Conservation (phyloP, 148 eudicot genomes). For the Rhododendron kiyosumense region DNA sequence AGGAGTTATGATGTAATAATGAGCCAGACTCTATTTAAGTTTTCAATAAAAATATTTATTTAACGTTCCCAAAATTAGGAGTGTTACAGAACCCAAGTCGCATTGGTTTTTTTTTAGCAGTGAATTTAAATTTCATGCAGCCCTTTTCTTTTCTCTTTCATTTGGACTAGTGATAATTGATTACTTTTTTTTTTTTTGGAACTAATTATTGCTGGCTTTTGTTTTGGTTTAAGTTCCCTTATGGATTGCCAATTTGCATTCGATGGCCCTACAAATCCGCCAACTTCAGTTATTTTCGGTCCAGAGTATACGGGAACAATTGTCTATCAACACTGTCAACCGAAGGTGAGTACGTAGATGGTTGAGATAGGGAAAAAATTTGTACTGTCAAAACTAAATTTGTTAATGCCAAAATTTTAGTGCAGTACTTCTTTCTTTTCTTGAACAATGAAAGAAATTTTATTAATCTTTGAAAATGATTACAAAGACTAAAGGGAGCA, state of each 20-base stretch:
- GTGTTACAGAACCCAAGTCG: too few species aligned
- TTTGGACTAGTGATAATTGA: not conserved
- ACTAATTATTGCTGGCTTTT: not conserved
- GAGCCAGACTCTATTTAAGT: too few species aligned
- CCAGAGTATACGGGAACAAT: constrained; percentile 26
- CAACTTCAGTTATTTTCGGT: constrained; percentile 27
- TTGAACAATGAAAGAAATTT: too few species aligned
- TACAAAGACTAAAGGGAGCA: too few species aligned
- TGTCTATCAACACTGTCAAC: constrained; percentile 29
- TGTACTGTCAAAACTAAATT: too few species aligned
- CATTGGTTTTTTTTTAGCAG: not conserved
- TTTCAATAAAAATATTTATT: too few species aligned
- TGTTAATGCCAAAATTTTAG: too few species aligned
- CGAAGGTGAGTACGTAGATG: constrained; percentile 22
- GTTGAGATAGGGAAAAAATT: too few species aligned
- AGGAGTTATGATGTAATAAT: too few species aligned
- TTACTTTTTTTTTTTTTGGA: not conserved
- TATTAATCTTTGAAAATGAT: too few species aligned
- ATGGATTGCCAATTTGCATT: constrained; percentile 31
- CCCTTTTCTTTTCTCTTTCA: not conserved
- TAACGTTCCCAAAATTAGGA: too few species aligned
- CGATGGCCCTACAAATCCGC: constrained; percentile 24
- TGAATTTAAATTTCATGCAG: not conserved
- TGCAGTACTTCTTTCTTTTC: too few species aligned
- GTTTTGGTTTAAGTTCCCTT: constrained; percentile 16